Evolutionary conservation across 1,139 yeast species (phyloP).

Genomic region (Geotrichum phurueaensis): DNA sequence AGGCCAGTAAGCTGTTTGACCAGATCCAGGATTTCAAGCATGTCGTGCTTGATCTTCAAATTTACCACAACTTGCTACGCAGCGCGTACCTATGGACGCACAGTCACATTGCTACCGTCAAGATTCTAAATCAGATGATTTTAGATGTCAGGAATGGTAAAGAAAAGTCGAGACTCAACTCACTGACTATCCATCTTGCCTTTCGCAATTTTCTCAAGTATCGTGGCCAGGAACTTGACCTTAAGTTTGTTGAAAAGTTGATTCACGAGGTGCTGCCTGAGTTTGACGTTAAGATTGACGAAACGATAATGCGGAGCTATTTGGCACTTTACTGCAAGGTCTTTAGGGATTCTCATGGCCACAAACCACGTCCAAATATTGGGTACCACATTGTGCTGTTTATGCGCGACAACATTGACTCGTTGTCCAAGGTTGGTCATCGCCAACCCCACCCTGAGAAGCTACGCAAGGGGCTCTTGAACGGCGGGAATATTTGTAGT

Average conservation of each 20-base stretch:
- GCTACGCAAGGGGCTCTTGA: slow-evolving; percentile 1
- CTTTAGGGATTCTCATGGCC: slow-evolving; percentile 9
- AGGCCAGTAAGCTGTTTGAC: slow-evolving; percentile 5
- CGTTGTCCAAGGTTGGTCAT: slow-evolving; percentile 5
- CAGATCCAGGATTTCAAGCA: not conserved
- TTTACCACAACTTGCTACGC: slow-evolving; percentile 14
- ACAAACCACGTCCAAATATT: slow-evolving; percentile 2
- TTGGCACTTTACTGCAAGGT: slow-evolving; percentile 10
- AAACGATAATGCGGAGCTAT: slow-evolving; percentile 11
- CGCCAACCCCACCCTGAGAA: not conserved
- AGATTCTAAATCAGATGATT: slow-evolving; percentile 10
- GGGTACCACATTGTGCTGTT: slow-evolving; percentile 7
- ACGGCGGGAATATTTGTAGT: slow-evolving; percentile 7
- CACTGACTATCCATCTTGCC: slow-evolving; percentile 8
- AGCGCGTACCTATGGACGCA: slow-evolving; percentile 4
- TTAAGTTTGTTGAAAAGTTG: slow-evolving; percentile 6
- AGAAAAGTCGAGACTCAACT: slow-evolving; percentile 5
- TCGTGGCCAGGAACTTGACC: slow-evolving; percentile 10
- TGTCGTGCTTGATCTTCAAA: slow-evolving; percentile 11
- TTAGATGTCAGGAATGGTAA: slow-evolving; percentile 3
- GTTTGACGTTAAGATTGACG: slow-evolving; percentile 9
- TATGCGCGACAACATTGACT: slow-evolving; percentile 3
- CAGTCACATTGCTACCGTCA: not conserved
- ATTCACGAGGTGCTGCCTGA: slow-evolving; percentile 7
- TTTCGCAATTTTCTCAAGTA: slow-evolving; percentile 12